Evolutionary conservation across 108 stramenopile species (phyloP), one percentile per base, ranked within the genome.

Genomic region (Cylindrotheca fusiformis): DNA sequence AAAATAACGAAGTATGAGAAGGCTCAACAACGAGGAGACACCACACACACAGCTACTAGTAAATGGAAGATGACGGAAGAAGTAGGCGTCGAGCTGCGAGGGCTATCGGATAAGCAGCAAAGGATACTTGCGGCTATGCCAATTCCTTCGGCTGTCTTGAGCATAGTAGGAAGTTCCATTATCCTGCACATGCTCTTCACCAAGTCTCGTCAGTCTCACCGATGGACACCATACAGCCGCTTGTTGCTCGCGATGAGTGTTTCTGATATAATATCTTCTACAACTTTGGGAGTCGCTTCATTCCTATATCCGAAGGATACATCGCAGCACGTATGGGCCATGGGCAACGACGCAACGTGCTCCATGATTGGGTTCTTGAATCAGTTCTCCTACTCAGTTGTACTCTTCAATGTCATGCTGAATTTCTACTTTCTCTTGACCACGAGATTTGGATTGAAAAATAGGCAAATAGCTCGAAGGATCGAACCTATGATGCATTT

Each of bases 381-480:
- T 2, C 58, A 74, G 5, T 30, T 67, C 1, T 14, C 33, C 18
- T 8, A 68, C 22, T 32, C 63, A 2, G 48, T n/a, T 20, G 21
- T 32, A 5, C 44, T 60, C 18, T 74, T 66, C 60, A 62, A 55
- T 54, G 32, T 55, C 22, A 24, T 52, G 18, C 27, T 77, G 31
- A 36, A 33, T 25, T 69, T 55, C 22, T 76, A 65, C 59, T 77
- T 53, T 45, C 65, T 71, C 51, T 27, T 66, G 26, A 56, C 71
- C 10, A 48, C 65, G 19, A 47, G 69, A 1, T 66, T 55, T 60
- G 63, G 63, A 1, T 8, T 31, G 31, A 52, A 51, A 21, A 17
- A 21, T 24, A 23, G 48, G 1, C 10, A 21, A 48, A 20, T 66
- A 3, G 36, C 65, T 28, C n/a, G 44, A 3, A 22, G 55, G 29